A percentile compares a stretch with the other conserved stretches of the same genome.
These are phyloP conservation scores for Trichoderma sp. DNA, from an alignment of 2,329 filamentous ascomycete species.

Conservation along the genomic window DNA sequence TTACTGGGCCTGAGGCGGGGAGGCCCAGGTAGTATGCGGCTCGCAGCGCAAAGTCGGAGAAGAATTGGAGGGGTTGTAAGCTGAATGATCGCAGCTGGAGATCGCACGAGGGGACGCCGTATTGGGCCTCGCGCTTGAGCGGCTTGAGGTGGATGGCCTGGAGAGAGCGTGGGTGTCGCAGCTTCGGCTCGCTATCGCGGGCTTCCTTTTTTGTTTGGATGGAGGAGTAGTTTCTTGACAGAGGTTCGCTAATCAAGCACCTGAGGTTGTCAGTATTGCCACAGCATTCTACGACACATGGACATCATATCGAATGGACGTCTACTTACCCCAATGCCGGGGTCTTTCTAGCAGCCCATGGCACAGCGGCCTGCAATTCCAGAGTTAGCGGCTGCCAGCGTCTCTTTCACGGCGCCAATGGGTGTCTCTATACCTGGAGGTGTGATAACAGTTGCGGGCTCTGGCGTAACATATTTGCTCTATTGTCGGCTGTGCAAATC, in stretches of 20 bases:
- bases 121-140: constrained; percentile 71
- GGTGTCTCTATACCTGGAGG: constrained; percentile 33
- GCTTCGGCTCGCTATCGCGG: constrained; percentile 9
- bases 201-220: constrained; percentile 8
- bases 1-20: constrained; percentile 81
- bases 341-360: constrained; percentile 18
- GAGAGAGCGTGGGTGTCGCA: constrained; percentile 74
- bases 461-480: constrained; percentile 37
- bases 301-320: not conserved
- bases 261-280: not conserved
- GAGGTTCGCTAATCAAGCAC: not conserved
- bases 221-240: not conserved
- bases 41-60: constrained; percentile 89
- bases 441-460: constrained; percentile 35
- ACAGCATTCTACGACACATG: not conserved
- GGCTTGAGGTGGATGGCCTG: constrained; percentile 87
- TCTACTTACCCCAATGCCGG: constrained; percentile 19
- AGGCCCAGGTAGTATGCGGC: constrained; percentile 93
- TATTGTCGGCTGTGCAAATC: not conserved
- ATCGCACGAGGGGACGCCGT: constrained; percentile 84
- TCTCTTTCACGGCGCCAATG: no score
- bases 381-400: not conserved
- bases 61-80: constrained; percentile 89
- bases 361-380: constrained; percentile 9
- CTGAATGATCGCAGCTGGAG: constrained; percentile 92